Conservation (phyloP, 2,329 filamentous ascomycete genomes). For the Hypoxylon sp. region DNA sequence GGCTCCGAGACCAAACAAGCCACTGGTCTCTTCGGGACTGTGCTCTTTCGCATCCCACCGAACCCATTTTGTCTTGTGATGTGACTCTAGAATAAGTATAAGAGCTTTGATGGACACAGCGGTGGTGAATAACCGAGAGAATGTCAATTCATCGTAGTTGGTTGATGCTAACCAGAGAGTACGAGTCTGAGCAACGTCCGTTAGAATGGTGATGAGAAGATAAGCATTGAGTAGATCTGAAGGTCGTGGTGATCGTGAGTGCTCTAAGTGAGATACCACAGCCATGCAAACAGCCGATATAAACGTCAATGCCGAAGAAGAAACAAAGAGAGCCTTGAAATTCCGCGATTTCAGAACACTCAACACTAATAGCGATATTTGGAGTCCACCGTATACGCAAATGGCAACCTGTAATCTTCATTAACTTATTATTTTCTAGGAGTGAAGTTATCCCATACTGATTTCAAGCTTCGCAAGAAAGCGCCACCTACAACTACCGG, state of each 20-base stretch:
- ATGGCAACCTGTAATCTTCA: slow-evolving; percentile 10
- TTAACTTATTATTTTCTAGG: slow-evolving; percentile 3
- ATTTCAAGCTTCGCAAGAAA: slow-evolving; percentile 22
- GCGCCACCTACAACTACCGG: slow-evolving; percentile 16
- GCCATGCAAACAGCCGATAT: slow-evolving; percentile 34
- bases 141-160: slow-evolving; percentile 31
- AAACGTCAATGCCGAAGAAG: slow-evolving; percentile 30
- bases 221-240: slow-evolving; percentile 61
- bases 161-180: slow-evolving; percentile 59
- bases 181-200: slow-evolving; percentile 61
- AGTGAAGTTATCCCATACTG: slow-evolving; percentile 7
- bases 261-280: slow-evolving; percentile 38
- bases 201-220: slow-evolving; percentile 59
- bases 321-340: slow-evolving; percentile 22
- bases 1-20: slow-evolving; percentile 52
- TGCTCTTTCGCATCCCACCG: slow-evolving; percentile 34
- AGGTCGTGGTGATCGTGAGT: slow-evolving; percentile 54
- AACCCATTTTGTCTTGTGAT: slow-evolving; percentile 34
- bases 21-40: slow-evolving; percentile 53
- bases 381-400: slow-evolving; percentile 13
- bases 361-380: slow-evolving; percentile 23
- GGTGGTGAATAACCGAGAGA: slow-evolving; percentile 36
- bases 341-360: slow-evolving; percentile 10
- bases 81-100: slow-evolving; percentile 32
- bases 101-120: slow-evolving; percentile 28